Percentiles rank a stretch among this genome's conserved stretches.
Conservation (phyloP, 2,329 filamentous ascomycete genomes). For the Nakataea oryzae region DNA sequence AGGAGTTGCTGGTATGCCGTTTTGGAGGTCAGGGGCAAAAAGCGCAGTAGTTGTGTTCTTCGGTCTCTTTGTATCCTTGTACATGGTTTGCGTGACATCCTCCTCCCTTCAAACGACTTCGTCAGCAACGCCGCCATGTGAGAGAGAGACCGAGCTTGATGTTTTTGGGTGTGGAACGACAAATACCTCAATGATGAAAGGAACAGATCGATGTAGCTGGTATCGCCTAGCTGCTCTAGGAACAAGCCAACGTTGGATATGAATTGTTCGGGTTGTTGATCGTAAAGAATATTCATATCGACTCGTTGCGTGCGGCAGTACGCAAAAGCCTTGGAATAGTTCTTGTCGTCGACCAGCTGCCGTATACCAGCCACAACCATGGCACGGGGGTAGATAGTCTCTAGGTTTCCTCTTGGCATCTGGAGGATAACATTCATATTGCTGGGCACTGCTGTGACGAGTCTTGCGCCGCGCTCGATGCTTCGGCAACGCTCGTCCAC, state of each 20-base stretch:
- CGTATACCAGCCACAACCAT: slow-evolving; percentile 88
- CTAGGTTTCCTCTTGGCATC: slow-evolving; percentile 91
- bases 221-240: slow-evolving; percentile 71
- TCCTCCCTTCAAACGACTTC: slow-evolving; percentile 50
- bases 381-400: slow-evolving; percentile 88
- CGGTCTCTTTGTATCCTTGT: slow-evolving; percentile 66
- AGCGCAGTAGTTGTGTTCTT: background rate
- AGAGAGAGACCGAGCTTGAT: slow-evolving; percentile 14
- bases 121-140: slow-evolving; percentile 4
- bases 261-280: slow-evolving; percentile 83
- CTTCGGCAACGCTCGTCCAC: slow-evolving; percentile 85
- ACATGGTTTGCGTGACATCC: slow-evolving; percentile 88
- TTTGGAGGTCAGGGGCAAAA: background rate
- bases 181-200: slow-evolving; percentile 70
- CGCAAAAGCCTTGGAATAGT: slow-evolving; percentile 76
- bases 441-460: slow-evolving; percentile 84
- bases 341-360: slow-evolving; percentile 64
- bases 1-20: background rate
- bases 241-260: slow-evolving; percentile 66
- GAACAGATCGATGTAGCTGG: slow-evolving; percentile 81
- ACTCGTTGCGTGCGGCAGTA: slow-evolving; percentile 88
- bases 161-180: background rate
- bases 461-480: slow-evolving; percentile 77
- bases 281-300: slow-evolving; percentile 95
- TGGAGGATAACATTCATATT: slow-evolving; percentile 80